phyloP scores from a whole-genome alignment of 108 stramenopile genomes.

The Cyclotella baltica region DNA sequence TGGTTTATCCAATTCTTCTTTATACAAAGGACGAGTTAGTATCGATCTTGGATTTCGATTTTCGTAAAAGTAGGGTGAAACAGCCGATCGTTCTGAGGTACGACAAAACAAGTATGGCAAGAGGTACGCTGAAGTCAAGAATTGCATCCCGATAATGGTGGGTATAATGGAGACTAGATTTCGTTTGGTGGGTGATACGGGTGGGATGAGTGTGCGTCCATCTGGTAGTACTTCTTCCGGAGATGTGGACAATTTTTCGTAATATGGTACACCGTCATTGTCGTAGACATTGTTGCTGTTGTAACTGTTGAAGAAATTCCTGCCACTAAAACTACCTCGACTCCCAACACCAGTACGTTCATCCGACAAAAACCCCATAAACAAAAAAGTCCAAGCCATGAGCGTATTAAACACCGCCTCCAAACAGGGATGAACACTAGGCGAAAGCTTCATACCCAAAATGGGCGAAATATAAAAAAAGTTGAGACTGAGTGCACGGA shows the following conservation, averaged over 20 bases:
- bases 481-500: slow-evolving; percentile 81
- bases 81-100: slow-evolving; percentile 50
- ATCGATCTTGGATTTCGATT: slow-evolving; percentile 27
- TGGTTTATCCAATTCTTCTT: slow-evolving; percentile 37
- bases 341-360: slow-evolving; percentile 59
- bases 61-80: slow-evolving; percentile 37
- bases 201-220: slow-evolving; percentile 30
- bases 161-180: slow-evolving; percentile 75
- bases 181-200: slow-evolving; percentile 55
- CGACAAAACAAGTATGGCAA: slow-evolving; percentile 83
- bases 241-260: slow-evolving; percentile 31
- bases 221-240: slow-evolving; percentile 42
- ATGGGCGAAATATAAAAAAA: slow-evolving; percentile 85
- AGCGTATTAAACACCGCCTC: slow-evolving; percentile 91
- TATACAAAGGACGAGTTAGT: slow-evolving; percentile 35
- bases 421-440: slow-evolving; percentile 82
- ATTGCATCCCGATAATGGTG: slow-evolving; percentile 88
- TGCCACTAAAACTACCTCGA: too few relatives aligned
- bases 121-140: slow-evolving; percentile 84
- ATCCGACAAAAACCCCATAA: slow-evolving; percentile 87
- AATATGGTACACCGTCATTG: slow-evolving; percentile 20
- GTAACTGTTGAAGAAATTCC: too few relatives aligned
- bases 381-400: slow-evolving; percentile 89
- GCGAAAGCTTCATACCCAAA: slow-evolving; percentile 72
- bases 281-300: too few relatives aligned